Evolutionary conservation across 139 green algal species (phyloP).

Genomic region (Trebouxia sp.): DNA sequence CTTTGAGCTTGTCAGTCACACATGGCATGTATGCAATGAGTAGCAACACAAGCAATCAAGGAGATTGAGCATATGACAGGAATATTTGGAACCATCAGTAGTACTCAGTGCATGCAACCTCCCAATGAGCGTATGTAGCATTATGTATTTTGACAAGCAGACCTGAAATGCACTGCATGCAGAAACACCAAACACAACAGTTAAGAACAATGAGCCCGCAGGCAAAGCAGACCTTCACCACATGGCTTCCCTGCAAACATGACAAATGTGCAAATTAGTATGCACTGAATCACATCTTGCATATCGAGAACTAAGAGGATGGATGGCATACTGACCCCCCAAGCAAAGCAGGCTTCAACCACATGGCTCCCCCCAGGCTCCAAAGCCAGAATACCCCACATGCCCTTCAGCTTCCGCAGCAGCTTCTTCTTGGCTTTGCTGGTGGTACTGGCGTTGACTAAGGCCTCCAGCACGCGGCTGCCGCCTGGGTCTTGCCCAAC

Average conservation of each 20-base stretch:
- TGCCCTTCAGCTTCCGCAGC: conserved; percentile 49
- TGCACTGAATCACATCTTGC: background rate
- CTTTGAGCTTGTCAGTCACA: background rate
- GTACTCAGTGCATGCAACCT: too few relatives aligned
- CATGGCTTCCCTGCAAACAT: background rate
- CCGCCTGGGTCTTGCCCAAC: conserved; percentile 57
- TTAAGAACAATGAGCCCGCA: background rate
- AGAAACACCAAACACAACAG: too few relatives aligned
- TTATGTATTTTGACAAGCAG: too few relatives aligned
- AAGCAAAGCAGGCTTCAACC: conserved; percentile 54
- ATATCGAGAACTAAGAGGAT: background rate
- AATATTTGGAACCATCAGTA: too few relatives aligned
- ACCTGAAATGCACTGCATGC: too few relatives aligned
- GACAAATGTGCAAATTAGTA: background rate
- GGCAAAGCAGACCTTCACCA: background rate
- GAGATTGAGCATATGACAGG: too few relatives aligned
- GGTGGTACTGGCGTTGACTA: conserved; percentile 39
- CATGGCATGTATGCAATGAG: background rate
- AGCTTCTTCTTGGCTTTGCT: conserved; percentile 52
- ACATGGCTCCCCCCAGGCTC: conserved; percentile 47
- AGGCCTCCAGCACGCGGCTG: conserved; percentile 60
- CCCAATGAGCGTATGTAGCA: too few relatives aligned
- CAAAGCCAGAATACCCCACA: conserved; percentile 42
- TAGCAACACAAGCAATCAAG: background rate
- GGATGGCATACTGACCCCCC: conserved; percentile 36